phyloP scores from a whole-genome alignment of 768 basidiomycete genomes.

The Asterophora parasitica region DNA sequence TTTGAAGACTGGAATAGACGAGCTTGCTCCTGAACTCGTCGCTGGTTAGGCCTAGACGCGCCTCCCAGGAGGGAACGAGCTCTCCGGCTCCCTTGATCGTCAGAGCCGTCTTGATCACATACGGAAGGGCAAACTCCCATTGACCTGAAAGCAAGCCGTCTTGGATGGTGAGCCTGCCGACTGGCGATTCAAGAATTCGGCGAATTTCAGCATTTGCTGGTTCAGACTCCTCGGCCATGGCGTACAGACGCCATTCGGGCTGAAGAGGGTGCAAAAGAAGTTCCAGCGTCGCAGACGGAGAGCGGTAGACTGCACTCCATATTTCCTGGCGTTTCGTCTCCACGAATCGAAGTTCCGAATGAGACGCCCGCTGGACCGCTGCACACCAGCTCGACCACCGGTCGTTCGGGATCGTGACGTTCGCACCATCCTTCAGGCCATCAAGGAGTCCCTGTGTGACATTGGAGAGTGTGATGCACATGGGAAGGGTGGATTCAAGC shows the following conservation, averaged over 20 bases:
- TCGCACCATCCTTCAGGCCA: conserved; percentile 35
- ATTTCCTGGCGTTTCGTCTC: conserved; percentile 84
- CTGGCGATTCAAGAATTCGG: conserved; percentile 62
- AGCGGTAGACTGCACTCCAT: conserved; percentile 80
- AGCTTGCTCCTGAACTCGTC: conserved; percentile 61
- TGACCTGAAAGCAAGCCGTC: conserved; percentile 57
- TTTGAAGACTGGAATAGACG: conserved; percentile 62
- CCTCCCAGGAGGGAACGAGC: conserved; percentile 80
- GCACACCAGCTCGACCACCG: conserved; percentile 68
- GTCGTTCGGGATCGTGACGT: conserved; percentile 40
- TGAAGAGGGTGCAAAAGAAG: conserved; percentile 70
- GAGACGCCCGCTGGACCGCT: conserved; percentile 56
- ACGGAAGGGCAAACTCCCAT: conserved; percentile 82
- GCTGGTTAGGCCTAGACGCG: conserved; percentile 66
- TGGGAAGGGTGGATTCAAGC: conserved; percentile 79
- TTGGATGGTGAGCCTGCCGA: conserved; percentile 66
- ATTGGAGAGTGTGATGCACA: conserved; percentile 64
- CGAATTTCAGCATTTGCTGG: conserved; percentile 81
- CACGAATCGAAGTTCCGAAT: conserved; percentile 73
- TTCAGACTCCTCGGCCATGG: conserved; percentile 56
- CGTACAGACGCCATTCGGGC: conserved; percentile 86
- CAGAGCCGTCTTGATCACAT: conserved; percentile 47
- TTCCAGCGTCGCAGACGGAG: conserved; percentile 65
- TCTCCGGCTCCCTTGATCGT: conserved; percentile 63
- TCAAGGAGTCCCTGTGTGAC: conserved; percentile 52